These are phyloP conservation scores for Aspergillus sp. DNA, from an alignment of 2,329 filamentous ascomycete species.

Conservation along the genomic window DNA sequence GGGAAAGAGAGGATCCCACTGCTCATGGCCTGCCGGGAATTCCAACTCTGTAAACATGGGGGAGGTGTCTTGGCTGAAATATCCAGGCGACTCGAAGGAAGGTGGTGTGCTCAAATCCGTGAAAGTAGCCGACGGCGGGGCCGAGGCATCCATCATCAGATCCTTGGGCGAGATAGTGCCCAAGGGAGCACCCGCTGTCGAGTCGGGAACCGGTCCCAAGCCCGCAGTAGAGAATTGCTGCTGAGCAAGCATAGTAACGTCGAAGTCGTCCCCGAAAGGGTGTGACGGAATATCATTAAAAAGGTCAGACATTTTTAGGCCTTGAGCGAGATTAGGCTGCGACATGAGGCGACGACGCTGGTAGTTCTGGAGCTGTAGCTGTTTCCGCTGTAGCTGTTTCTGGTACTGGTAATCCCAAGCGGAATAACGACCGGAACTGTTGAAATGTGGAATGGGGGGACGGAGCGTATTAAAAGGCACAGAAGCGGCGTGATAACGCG, in stretches of 20 bases:
- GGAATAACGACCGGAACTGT: conserved; percentile 20
- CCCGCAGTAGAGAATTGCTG: conserved; percentile 14
- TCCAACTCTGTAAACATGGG: conserved; percentile 62
- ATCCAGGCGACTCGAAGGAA: conserved; percentile 65
- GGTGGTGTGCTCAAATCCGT: conserved; percentile 75
- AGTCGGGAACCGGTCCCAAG: conserved; percentile 43
- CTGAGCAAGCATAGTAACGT: conserved; percentile 20
- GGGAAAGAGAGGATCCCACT: conserved; percentile 62
- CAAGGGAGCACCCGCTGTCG: conserved; percentile 25
- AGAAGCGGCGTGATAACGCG: conserved; percentile 31
- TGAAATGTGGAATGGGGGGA: conserved; percentile 35
- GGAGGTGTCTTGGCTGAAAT: conserved; percentile 68
- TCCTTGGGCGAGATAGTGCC: conserved; percentile 81
- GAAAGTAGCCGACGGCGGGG: conserved; percentile 73
- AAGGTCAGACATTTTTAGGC: conserved; percentile 25
- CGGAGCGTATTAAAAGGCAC: conserved; percentile 35
- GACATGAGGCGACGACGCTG: conserved; percentile 37
- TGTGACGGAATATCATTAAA: conserved; percentile 22
- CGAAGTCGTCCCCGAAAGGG: conserved; percentile 19
- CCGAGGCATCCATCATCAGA: conserved; percentile 65
- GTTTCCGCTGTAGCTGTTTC: conserved; percentile 26
- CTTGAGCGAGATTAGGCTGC: conserved; percentile 31
- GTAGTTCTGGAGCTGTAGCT: conserved; percentile 16
- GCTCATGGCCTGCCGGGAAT: conserved; percentile 46
- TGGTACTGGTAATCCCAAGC: conserved; percentile 10